Percentiles rank a stretch among this genome's conserved stretches.
Conservation (phyloP, 805 yeast species). For the Vanderwaltozyma tropicalis region DNA sequence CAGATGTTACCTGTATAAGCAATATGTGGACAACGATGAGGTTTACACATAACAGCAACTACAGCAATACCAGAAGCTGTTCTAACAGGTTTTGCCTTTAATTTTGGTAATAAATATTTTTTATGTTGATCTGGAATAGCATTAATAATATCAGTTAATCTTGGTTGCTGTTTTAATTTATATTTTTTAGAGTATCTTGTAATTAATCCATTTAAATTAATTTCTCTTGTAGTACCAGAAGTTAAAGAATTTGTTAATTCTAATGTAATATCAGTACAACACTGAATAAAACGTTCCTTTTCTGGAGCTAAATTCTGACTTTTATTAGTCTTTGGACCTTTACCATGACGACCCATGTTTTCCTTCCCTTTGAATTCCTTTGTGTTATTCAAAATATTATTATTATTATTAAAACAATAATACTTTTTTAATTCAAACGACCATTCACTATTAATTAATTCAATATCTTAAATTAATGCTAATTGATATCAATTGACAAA, state of each 20-base stretch:
- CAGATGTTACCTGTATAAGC: constrained; percentile 98
- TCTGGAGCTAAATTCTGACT: constrained; percentile 69
- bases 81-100: constrained; percentile 97
- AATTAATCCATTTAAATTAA: constrained; percentile 84
- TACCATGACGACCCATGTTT: constrained; percentile 29
- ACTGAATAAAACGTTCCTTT: constrained; percentile 82
- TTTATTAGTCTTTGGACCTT: constrained; percentile 35
- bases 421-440: too few species aligned
- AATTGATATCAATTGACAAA: too few species aligned
- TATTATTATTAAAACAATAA: too few species aligned
- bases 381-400: too few species aligned
- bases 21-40: constrained; percentile 97
- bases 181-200: constrained; percentile 80
- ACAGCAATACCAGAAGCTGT: constrained; percentile 99
- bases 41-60: constrained; percentile 98
- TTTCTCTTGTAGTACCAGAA: constrained; percentile 35
- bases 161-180: constrained; percentile 83
- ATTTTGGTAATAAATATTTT: constrained; percentile 80
- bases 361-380: neutral
- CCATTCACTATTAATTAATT: too few species aligned
- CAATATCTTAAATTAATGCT: too few species aligned
- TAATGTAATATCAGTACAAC: constrained; percentile 84
- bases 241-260: constrained; percentile 74
- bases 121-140: constrained; percentile 95
- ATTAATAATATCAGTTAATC: constrained; percentile 87